phyloP scores from a whole-genome alignment of 768 basidiomycete genomes.

The Termitomyces eurrhizus region DNA sequence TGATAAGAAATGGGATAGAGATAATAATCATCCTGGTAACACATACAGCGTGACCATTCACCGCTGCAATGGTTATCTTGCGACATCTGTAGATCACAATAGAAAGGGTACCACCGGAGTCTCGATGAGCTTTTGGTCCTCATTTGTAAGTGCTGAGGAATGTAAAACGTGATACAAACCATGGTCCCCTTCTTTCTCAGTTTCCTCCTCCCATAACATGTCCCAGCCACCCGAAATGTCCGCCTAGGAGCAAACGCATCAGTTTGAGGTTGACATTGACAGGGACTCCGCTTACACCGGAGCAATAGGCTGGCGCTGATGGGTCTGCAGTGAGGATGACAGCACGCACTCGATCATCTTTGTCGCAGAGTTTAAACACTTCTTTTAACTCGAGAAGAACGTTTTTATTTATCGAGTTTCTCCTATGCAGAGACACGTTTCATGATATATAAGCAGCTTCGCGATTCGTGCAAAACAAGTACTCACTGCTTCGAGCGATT shows the following conservation, averaged over 20 bases:
- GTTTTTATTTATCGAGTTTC: conserved; percentile 37
- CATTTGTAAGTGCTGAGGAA: neutral
- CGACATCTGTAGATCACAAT: conserved; percentile 48
- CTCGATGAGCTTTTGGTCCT: conserved; percentile 38
- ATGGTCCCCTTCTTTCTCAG: conserved; percentile 42
- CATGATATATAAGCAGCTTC: neutral
- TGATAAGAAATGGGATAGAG: neutral
- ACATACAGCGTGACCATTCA: conserved; percentile 46
- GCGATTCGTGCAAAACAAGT: neutral
- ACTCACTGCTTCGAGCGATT: conserved; percentile 47
- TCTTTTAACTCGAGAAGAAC: conserved; percentile 37
- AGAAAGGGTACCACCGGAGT: conserved; percentile 43
- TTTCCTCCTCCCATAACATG: conserved; percentile 32
- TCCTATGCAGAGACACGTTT: conserved; percentile 23
- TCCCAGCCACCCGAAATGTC: conserved; percentile 49
- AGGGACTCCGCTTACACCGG: conserved; percentile 37
- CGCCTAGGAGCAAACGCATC: conserved; percentile 29
- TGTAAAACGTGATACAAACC: conserved; percentile 25
- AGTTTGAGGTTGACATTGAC: neutral
- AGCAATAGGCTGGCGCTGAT: conserved; percentile 49
- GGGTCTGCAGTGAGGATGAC: conserved; percentile 50
- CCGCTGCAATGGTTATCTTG: conserved; percentile 48
- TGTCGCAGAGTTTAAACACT: conserved; percentile 43
- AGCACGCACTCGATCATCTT: conserved; percentile 49
- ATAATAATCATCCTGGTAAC: neutral